Percentiles rank a stretch among this genome's conserved stretches.
Evolutionary conservation across 1,284 basidiomycete species (phyloP).

Genomic region (Austroboletus niveus): DNA sequence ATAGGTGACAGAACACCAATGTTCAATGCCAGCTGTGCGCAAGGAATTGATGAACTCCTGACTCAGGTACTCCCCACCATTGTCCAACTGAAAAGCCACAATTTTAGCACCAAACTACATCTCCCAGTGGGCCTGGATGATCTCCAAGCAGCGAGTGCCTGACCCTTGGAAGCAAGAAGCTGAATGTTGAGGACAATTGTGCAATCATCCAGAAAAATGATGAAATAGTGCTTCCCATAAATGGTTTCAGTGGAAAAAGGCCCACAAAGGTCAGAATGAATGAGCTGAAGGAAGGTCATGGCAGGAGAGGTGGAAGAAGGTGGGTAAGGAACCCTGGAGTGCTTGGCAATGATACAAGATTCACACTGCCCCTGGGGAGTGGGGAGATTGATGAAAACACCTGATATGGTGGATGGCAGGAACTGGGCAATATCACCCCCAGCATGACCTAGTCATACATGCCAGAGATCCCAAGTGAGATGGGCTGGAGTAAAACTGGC

Average conservation of each 20-base stretch:
- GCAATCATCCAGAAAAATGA: background rate
- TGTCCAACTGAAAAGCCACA: background rate
- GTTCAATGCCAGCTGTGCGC: background rate
- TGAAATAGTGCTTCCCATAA: background rate
- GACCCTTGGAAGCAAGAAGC: background rate
- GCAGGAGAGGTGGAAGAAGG: background rate
- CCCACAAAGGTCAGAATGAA: background rate
- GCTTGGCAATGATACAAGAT: too few relatives aligned
- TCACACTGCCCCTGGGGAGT: too few relatives aligned
- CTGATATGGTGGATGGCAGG: too few relatives aligned
- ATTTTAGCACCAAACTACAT: fast-evolving
- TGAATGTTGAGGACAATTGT: background rate
- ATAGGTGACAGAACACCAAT: background rate
- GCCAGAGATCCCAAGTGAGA: too few relatives aligned
- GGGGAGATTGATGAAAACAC: too few relatives aligned
- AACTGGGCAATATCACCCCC: too few relatives aligned
- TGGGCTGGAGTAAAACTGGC: too few relatives aligned
- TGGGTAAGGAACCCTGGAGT: background rate
- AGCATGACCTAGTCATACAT: too few relatives aligned
- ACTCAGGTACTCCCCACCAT: background rate
- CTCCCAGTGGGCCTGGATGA: background rate
- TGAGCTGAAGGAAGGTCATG: background rate
- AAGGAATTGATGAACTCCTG: background rate
- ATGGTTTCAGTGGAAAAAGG: background rate
- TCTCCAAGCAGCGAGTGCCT: background rate